Conservation (phyloP, 2,329 filamentous ascomycete species). For the Beauveria caledonica region DNA sequence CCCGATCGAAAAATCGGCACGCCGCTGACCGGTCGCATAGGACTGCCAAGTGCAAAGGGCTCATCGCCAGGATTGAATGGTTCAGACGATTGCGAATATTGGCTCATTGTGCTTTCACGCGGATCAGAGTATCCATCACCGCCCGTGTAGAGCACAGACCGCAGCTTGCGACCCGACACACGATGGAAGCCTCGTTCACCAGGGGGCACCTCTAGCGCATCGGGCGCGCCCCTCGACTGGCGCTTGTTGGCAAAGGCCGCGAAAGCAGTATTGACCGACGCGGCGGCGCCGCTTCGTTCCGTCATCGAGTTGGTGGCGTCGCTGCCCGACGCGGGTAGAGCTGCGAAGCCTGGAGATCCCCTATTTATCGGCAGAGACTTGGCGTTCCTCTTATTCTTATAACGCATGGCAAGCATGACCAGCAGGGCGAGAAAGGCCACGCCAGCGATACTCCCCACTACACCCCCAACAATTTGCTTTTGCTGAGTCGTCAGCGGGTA, state of each 20-base stretch:
- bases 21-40: slow-evolving; percentile 53
- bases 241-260: slow-evolving; percentile 37
- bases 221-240: slow-evolving; percentile 9
- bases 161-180: slow-evolving; percentile 56
- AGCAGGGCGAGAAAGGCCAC: slow-evolving; percentile 48
- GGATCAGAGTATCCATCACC: slow-evolving; percentile 55
- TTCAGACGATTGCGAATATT: slow-evolving; percentile 42
- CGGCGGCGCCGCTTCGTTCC: slow-evolving; percentile 30
- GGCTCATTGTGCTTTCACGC: slow-evolving; percentile 36
- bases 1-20: slow-evolving; percentile 55
- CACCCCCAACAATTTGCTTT: slow-evolving; percentile 43
- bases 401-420: slow-evolving; percentile 44
- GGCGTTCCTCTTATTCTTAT: slow-evolving; percentile 42
- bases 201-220: slow-evolving; percentile 23
- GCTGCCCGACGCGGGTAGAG: slow-evolving; percentile 16
- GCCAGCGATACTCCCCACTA: slow-evolving; percentile 51
- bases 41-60: slow-evolving; percentile 45
- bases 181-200: slow-evolving; percentile 54
- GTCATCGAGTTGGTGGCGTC: slow-evolving; percentile 30
- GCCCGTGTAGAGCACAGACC: slow-evolving; percentile 52
- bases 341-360: slow-evolving; percentile 18
- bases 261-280: slow-evolving; percentile 40
- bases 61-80: slow-evolving; percentile 24
- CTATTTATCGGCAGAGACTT: slow-evolving; percentile 16
- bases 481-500: slow-evolving; percentile 24